Evolutionary conservation across 495 filamentous ascomycete species (phyloP).

Genomic region (Talaromyces thailandensis): DNA sequence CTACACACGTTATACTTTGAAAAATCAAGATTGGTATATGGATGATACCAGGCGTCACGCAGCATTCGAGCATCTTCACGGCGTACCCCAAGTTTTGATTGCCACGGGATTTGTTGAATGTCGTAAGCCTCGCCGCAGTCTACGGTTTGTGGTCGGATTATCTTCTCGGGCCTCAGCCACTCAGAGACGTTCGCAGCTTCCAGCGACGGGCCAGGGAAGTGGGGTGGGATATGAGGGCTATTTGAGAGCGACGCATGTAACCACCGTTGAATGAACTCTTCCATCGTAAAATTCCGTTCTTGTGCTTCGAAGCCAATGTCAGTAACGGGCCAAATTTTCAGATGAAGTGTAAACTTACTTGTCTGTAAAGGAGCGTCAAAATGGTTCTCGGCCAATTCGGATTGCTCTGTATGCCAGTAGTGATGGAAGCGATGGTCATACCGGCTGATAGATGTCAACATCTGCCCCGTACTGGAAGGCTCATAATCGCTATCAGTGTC

Average conservation of each 20-base stretch:
- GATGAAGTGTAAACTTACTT: constrained; percentile 17
- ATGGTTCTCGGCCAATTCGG: constrained; percentile 11
- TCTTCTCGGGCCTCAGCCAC: constrained; percentile 32
- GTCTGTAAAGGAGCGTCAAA: constrained; percentile 24
- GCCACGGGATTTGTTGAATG: constrained; percentile 72
- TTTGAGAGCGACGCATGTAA: neutral
- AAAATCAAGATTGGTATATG: constrained; percentile 34
- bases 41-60: constrained; percentile 40
- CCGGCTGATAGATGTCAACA: constrained; percentile 21
- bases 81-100: constrained; percentile 50
- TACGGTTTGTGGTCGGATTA: constrained; percentile 22
- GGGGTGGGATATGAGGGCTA: constrained; percentile 10
- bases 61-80: constrained; percentile 50
- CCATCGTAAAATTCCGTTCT: constrained; percentile 34
- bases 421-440: constrained; percentile 17
- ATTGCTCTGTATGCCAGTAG: constrained; percentile 1
- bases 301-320: constrained; percentile 17
- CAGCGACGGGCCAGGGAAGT: neutral
- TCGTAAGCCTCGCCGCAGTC: constrained; percentile 56
- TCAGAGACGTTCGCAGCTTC: constrained; percentile 22
- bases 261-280: constrained; percentile 37
- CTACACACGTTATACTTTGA: constrained; percentile 12
- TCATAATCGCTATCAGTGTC: constrained; percentile 13
- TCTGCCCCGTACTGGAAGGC: constrained; percentile 1
- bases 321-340: constrained; percentile 8